phyloP scores from a whole-genome alignment of 2,329 filamentous ascomycete species.

The Berkeleyomyces basicola region DNA sequence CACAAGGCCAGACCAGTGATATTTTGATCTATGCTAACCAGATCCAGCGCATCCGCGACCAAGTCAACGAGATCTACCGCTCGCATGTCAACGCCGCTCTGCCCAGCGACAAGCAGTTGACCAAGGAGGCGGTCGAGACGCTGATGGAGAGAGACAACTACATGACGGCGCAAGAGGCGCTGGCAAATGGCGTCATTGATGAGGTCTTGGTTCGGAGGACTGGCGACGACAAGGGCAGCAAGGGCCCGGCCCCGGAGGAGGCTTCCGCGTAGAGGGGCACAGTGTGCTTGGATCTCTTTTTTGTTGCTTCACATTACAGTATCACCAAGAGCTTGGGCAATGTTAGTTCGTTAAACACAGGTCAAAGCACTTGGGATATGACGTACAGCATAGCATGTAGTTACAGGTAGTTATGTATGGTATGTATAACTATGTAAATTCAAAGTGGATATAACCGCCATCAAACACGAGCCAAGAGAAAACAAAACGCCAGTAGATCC shows the following conservation, averaged over 20 bases:
- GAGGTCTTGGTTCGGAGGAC: constrained; percentile 44
- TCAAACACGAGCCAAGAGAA: neutral
- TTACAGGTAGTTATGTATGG: neutral
- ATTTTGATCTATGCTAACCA: constrained; percentile 96
- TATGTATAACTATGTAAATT: neutral
- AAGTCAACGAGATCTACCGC: constrained; percentile 82
- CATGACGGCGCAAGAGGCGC: constrained; percentile 72
- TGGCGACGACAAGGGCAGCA: neutral
- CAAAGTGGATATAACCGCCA: neutral
- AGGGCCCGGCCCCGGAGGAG: neutral
- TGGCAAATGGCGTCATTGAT: constrained; percentile 83
- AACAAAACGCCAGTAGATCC: neutral
- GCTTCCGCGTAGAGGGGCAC: too few species aligned
- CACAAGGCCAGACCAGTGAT: constrained; percentile 51
- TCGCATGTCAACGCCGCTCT: constrained; percentile 66
- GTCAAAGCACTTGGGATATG: too few species aligned
- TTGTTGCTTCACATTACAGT: too few species aligned
- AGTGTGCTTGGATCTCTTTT: too few species aligned
- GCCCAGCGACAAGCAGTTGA: constrained; percentile 55
- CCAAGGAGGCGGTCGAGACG: constrained; percentile 66
- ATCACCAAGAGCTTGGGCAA: too few species aligned
- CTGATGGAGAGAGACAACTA: constrained; percentile 98
- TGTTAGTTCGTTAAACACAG: too few species aligned
- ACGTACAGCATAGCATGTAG: neutral
- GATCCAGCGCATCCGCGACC: constrained; percentile 70